Conservation (phyloP, 2,329 filamentous ascomycete species). For the Ambrosiella cleistominuta region DNA sequence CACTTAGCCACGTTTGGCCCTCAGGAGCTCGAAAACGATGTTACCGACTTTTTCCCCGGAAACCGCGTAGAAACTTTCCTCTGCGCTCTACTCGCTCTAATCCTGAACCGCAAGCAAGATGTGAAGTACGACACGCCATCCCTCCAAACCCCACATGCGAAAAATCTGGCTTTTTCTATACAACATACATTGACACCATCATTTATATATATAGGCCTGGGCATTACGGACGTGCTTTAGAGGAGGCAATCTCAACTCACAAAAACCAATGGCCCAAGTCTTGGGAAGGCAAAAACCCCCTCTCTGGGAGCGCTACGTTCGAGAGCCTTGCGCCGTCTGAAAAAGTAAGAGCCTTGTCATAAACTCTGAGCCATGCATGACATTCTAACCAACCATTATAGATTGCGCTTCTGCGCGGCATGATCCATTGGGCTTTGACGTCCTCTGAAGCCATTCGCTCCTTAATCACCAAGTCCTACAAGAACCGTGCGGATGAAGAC, state of each 20-base stretch:
- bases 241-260: conserved; percentile 77
- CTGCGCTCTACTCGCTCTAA: conserved; percentile 71
- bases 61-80: conserved; percentile 75
- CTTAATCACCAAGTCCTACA: conserved; percentile 76
- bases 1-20: conserved; percentile 80
- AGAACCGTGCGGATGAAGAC: conserved; percentile 63
- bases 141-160: not conserved
- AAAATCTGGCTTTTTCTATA: not conserved
- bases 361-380: not conserved
- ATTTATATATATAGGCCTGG: conserved; percentile 46
- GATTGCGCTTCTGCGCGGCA: conserved; percentile 66
- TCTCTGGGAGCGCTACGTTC: conserved; percentile 67
- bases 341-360: conserved; percentile 39
- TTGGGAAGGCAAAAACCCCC: conserved; percentile 71
- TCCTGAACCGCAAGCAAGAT: conserved; percentile 95
- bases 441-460: conserved; percentile 69
- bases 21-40: conserved; percentile 81
- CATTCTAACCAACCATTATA: conserved; percentile 22
- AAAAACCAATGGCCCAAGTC: conserved; percentile 71
- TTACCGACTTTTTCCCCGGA: conserved; percentile 60
- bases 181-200: not conserved
- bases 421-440: conserved; percentile 76
- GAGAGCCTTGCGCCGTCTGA: conserved; percentile 64
- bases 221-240: conserved; percentile 81
- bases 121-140: conserved; percentile 56